These are phyloP conservation scores for Ophiostoma angusticollis DNA, from an alignment of 2,329 filamentous ascomycete genomes.

Conservation along the genomic window DNA sequence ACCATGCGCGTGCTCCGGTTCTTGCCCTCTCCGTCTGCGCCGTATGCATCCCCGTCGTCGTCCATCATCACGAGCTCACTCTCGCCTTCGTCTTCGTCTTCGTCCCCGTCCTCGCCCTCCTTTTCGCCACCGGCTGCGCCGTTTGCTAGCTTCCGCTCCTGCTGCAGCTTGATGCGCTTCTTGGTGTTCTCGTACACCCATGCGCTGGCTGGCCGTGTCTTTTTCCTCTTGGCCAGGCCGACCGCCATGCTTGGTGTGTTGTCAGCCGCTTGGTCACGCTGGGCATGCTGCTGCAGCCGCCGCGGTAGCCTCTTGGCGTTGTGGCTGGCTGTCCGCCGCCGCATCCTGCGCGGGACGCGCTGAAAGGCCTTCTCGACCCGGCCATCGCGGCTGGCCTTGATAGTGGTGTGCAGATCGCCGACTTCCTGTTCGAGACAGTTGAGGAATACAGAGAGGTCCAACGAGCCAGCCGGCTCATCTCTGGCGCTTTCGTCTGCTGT, in stretches of 20 bases:
- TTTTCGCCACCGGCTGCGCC: constrained; percentile 7
- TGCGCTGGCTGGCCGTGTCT: constrained; percentile 11
- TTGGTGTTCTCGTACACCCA: constrained; percentile 20
- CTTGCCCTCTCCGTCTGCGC: constrained; percentile 21
- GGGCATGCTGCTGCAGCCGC: constrained; percentile 56
- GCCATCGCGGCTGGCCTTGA: constrained; percentile 50
- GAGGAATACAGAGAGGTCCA: constrained; percentile 77
- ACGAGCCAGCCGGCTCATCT: constrained; percentile 54
- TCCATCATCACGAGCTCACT: neutral
- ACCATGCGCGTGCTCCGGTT: neutral
- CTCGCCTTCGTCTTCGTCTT: neutral
- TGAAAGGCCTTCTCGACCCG: constrained; percentile 60
- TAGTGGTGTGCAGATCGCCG: constrained; percentile 66
- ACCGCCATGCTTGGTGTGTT: constrained; percentile 73
- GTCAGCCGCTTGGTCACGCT: constrained; percentile 68
- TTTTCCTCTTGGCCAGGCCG: constrained; percentile 45
- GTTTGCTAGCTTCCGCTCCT: constrained; percentile 12
- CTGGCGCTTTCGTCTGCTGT: too few species aligned
- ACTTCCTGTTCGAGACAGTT: constrained; percentile 84
- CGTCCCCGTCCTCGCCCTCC: neutral
- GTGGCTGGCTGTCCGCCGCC: constrained; percentile 83
- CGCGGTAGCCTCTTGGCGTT: constrained; percentile 85
- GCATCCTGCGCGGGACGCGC: constrained; percentile 70
- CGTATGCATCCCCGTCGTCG: neutral
- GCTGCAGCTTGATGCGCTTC: constrained; percentile 15